Conservation (phyloP, 2,329 filamentous ascomycete genomes). For the Sphaerostilbella broomeana region DNA sequence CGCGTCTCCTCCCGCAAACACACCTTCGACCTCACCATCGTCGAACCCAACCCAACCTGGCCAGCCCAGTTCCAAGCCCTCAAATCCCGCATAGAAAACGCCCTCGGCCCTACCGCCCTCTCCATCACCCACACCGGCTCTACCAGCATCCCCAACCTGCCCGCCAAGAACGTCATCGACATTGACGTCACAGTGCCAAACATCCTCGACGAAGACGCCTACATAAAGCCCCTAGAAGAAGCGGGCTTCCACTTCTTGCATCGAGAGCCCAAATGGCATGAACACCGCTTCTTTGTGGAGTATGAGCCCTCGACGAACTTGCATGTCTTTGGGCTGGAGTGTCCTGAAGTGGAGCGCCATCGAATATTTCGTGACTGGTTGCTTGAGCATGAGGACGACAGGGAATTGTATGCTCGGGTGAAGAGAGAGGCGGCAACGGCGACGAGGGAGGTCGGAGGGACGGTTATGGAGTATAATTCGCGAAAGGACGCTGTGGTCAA, state of each 20-base stretch:
- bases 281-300: slow-evolving; percentile 40
- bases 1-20: slow-evolving; percentile 22
- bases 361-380: slow-evolving; percentile 39
- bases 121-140: slow-evolving; percentile 42
- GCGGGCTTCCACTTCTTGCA: slow-evolving; percentile 40
- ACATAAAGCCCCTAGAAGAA: slow-evolving; percentile 36
- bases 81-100: slow-evolving; percentile 28
- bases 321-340: slow-evolving; percentile 41
- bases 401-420: slow-evolving; percentile 31
- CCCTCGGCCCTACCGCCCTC: slow-evolving; percentile 30
- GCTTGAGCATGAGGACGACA: slow-evolving; percentile 27
- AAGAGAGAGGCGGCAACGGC: slow-evolving; percentile 32
- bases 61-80: slow-evolving; percentile 25
- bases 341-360: slow-evolving; percentile 35
- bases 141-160: slow-evolving; percentile 42
- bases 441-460: slow-evolving; percentile 24
- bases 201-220: slow-evolving; percentile 33
- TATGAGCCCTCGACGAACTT: slow-evolving; percentile 36
- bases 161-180: slow-evolving; percentile 47
- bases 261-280: slow-evolving; percentile 41
- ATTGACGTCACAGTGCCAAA: slow-evolving; percentile 42
- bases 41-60: slow-evolving; percentile 33
- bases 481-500: slow-evolving; percentile 34
- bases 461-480: slow-evolving; percentile 31
- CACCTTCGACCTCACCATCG: slow-evolving; percentile 24